phyloP scores from a whole-genome alignment of 768 basidiomycete species.

The Naganishia kalamii region DNA sequence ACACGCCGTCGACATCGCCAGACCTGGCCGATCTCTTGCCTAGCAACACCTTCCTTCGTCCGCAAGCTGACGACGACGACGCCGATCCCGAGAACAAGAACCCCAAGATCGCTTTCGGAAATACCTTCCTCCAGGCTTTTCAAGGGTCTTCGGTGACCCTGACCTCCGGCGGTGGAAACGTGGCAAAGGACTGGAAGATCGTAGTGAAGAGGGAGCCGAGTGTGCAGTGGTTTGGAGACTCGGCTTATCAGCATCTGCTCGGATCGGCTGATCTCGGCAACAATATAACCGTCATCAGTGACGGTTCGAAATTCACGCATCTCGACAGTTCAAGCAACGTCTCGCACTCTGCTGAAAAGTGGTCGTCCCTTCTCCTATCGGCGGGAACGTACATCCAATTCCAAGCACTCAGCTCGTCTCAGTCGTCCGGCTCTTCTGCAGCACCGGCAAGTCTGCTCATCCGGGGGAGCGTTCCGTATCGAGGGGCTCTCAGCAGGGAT shows the following conservation, averaged over 20 bases:
- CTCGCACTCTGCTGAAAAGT: neutral
- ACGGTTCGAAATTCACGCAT: neutral
- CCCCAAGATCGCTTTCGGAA: neutral
- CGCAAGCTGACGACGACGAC: neutral
- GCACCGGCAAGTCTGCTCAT: neutral
- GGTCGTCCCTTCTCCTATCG: constrained; percentile 7
- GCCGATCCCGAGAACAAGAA: neutral
- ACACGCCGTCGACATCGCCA: neutral
- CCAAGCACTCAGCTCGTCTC: neutral
- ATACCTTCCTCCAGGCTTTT: neutral
- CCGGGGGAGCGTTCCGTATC: neutral
- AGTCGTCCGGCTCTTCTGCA: neutral
- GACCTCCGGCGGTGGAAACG: neutral
- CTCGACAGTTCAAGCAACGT: too few relatives aligned
- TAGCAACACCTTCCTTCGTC: neutral
- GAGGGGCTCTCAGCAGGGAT: neutral
- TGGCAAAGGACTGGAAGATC: neutral
- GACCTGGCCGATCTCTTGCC: neutral
- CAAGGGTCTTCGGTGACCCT: neutral
- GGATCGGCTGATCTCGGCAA: neutral
- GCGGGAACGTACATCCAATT: neutral
- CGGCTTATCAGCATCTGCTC: neutral
- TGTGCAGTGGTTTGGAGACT: neutral
- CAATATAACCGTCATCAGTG: too few relatives aligned
- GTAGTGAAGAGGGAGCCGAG: neutral